phyloP scores from a whole-genome alignment of 345 rosid species.

The Melaleuca quinquenervia region DNA sequence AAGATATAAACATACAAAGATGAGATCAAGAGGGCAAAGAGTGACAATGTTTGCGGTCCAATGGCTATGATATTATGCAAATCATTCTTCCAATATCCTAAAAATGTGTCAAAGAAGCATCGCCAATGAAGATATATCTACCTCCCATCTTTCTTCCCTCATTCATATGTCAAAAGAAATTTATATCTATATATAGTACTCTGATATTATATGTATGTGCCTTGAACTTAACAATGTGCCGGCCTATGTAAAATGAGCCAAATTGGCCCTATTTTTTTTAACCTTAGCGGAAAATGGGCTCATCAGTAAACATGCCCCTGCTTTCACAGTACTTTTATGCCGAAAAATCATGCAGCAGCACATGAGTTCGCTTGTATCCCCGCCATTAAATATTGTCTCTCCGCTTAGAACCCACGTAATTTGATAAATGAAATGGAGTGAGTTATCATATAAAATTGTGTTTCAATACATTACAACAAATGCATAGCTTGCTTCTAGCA shows the following conservation, averaged over 20 bases:
- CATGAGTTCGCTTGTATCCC: too few relatives aligned
- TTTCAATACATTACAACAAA: neutral
- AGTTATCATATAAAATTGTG: neutral
- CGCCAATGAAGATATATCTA: neutral
- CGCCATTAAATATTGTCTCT: too few relatives aligned
- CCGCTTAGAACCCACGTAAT: too few relatives aligned
- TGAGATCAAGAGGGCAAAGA: neutral
- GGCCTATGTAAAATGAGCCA: too few relatives aligned
- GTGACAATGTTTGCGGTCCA: neutral
- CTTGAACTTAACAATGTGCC: neutral
- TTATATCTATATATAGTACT: neutral
- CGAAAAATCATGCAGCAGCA: too few relatives aligned
- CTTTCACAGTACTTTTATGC: too few relatives aligned
- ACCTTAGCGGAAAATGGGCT: too few relatives aligned
- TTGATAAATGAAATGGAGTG: too few relatives aligned
- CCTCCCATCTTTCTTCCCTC: neutral
- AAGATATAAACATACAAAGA: neutral
- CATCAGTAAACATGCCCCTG: too few relatives aligned
- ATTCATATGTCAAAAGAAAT: neutral
- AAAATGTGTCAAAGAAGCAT: neutral
- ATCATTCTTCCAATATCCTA: neutral
- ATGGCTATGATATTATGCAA: neutral
- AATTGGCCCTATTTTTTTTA: too few relatives aligned
- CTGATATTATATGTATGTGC: neutral
- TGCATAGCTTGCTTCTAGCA: neutral